Conservation (phyloP, 768 basidiomycete genomes). For the Pleurotus salmoneostramineus region DNA sequence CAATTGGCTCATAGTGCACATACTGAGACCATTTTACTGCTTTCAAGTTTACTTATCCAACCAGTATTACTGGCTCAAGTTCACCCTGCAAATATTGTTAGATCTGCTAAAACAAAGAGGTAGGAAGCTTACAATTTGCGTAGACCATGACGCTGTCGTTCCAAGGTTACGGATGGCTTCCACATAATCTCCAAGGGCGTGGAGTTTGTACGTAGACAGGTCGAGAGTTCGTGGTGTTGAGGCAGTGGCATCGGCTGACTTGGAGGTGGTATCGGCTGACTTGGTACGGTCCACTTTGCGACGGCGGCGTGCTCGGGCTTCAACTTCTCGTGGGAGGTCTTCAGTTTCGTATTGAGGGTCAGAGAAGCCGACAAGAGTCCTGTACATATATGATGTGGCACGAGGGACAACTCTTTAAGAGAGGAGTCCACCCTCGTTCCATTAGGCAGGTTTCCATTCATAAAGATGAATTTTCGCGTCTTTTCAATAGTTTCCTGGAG, state of each 20-base stretch:
- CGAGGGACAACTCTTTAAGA: constrained; percentile 2
- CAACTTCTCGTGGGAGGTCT: constrained; percentile 34
- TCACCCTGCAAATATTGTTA: constrained; percentile 23
- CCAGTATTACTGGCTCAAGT: no score
- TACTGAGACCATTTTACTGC: no score
- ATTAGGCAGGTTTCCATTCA: neutral
- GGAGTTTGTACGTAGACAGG: constrained; percentile 23
- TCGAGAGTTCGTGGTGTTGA: constrained; percentile 14
- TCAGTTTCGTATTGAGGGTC: constrained; percentile 22
- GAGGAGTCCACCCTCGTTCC: constrained; percentile 4
- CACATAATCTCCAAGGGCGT: constrained; percentile 24
- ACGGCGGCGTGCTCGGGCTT: constrained; percentile 20
- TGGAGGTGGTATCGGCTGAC: neutral
- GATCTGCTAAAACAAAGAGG: constrained; percentile 19
- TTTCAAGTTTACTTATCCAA: no score
- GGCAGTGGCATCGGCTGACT: neutral
- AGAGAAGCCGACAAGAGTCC: constrained; percentile 20
- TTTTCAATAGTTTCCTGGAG: neutral
- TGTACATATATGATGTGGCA: constrained; percentile 6
- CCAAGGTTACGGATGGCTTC: constrained; percentile 17
- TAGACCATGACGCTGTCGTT: constrained; percentile 26
- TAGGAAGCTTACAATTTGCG: constrained; percentile 21
- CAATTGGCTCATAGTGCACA: no score
- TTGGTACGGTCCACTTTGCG: neutral
- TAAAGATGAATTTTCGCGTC: neutral